Base-by-base conservation (phyloP, 495 filamentous ascomycete genomes). In the Penicillium flavigenum region DNA sequence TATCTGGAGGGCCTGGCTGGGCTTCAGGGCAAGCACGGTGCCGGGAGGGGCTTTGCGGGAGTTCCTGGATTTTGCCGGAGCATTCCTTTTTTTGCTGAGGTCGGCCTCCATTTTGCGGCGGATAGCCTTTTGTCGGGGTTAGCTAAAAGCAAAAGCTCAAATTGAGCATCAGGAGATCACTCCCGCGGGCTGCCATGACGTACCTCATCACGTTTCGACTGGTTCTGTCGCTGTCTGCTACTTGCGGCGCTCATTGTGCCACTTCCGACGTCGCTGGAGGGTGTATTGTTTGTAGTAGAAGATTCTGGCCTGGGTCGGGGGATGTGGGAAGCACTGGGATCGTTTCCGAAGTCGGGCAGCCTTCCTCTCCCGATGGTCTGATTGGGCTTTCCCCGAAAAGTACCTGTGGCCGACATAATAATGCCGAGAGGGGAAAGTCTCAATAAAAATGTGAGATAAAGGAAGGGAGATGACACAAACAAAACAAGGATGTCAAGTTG, bases 161-260 rank as follows among this genome's bases (percentile, higher is more conserved):
- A 19, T 20, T 32, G 4, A 31, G 17, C 27, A 22, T 48, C n/a
- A 31, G 14, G 45, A 19, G 45, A 47, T 29, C 24, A 17, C 26
- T 17, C 51, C 38, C 39, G 16, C n/a, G 6, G 20, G 26, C 38
- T 27, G 5, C 14, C 51, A 53, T 54, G 32, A 65, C 86, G 67
- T 79, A 98, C 94, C 88, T 99, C 94, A 89, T 99, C 94, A 72
- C 91, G 86, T 76, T 96, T 98, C 59, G 86, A 87, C 80, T 97
- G 92, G 76, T 95, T 97, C 76, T 90, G 87, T 69, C 94, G 82
- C 86, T 97, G 67, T 64, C 76, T 74, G 87, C 88, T 81, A 83
- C 96, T 76, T 90, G 81, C 54, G 31, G 88, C 86, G 51, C 91
- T 90, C 59, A 81, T 83, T 44, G 84, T 85, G 56, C 80, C 68